Evolutionary conservation across 805 yeast species (phyloP), one percentile per base, ranked within the genome.

Genomic region (Wickerhamomyces hampshirensis): DNA sequence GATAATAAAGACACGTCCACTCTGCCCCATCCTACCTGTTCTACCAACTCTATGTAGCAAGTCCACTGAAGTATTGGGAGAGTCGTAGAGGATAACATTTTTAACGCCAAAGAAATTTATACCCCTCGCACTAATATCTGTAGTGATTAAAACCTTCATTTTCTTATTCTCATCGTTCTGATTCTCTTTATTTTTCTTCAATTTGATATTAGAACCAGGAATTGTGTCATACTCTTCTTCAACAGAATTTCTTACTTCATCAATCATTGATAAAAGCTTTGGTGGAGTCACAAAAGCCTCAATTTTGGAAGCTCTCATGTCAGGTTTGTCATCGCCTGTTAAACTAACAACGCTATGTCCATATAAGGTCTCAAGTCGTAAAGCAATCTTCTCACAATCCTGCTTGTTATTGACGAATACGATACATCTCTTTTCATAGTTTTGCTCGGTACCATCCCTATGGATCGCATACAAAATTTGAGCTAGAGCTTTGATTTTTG

Each of bases 1-100:
- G 34, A 91, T 75, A 51, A 93, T 65, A 44, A 87, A 81, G 2
- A 86, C 96, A 42, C 96, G 71, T 11, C 98, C 98, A 26, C 82
- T 70, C 52, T 82, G 87, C 30, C 83, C 84, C 84, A 89, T 80
- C 56, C 98, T 66, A 3, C 96, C 97, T 0, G 97, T 91, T 62
- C 98, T 75, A 2, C 98, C 98, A 1, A 86, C 82, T 43, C 98
- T 68, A 57, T 91, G 98, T 15, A 91, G 77, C 41, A 91, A 66
- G 59, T 91, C 98, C 14, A 86, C 80, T 0, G 96, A 75, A 5
- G 83, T 80, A 35, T 73, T 72, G 5, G 98, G 98, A 30, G 88
- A 75, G 54, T 91, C 97, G 64, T 80, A 82, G 34, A 93, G 62
- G 18, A 91, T 69, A 10, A 91, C 85, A 49, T 88, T 88, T 47